These are phyloP conservation scores for Meyerozyma elateridarum DNA, from an alignment of 1,139 yeast genomes.

Conservation along the genomic window DNA sequence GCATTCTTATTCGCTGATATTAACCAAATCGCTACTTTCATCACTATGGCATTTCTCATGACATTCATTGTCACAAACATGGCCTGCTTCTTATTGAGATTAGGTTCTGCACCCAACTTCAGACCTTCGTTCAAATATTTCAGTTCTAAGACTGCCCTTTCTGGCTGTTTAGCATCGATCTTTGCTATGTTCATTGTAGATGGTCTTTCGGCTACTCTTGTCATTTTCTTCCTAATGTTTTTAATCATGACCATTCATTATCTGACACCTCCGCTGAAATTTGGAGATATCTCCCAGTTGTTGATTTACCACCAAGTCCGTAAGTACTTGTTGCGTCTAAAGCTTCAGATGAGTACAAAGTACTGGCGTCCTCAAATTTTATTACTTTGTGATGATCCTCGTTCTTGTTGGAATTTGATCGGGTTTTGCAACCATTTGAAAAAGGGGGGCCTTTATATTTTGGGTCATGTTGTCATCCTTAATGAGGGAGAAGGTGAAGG, in stretches of 20 bases:
- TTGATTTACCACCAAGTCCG: constrained; percentile 94
- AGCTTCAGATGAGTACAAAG: constrained; percentile 85
- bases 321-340: constrained; percentile 73
- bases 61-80: constrained; percentile 90
- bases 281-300: constrained; percentile 97
- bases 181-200: constrained; percentile 93
- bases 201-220: constrained; percentile 77
- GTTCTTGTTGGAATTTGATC: constrained; percentile 86
- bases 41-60: constrained; percentile 95
- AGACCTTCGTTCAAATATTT: constrained; percentile 91
- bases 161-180: constrained; percentile 66
- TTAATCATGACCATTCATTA: constrained; percentile 80
- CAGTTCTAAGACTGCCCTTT: constrained; percentile 72
- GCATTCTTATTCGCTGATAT: constrained; percentile 81
- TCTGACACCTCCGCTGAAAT: constrained; percentile 87
- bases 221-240: constrained; percentile 59
- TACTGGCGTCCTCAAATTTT: constrained; percentile 97
- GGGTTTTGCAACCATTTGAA: constrained; percentile 92
- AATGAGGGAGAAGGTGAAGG: constrained; percentile 33
- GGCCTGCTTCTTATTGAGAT: constrained; percentile 81
- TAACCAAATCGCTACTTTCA: constrained; percentile 89
- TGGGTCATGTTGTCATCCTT: constrained; percentile 84
- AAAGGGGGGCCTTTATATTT: constrained; percentile 86
- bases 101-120: constrained; percentile 94
- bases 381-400: constrained; percentile 81